phyloP scores from a whole-genome alignment of 768 basidiomycete genomes.

The Suillus hirtellus region DNA sequence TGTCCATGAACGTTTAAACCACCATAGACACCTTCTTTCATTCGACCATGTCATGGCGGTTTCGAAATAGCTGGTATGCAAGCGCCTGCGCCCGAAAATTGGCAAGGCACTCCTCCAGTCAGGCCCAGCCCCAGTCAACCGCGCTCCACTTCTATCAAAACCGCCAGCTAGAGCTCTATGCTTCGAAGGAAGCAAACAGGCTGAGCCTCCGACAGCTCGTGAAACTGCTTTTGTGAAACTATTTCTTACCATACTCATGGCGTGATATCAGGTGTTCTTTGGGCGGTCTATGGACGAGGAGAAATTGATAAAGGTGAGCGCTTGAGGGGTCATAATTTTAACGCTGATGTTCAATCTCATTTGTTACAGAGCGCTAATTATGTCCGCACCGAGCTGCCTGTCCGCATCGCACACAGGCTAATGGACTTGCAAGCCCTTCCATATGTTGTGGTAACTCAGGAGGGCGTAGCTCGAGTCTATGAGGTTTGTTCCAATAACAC shows the following conservation, averaged over 20 bases:
- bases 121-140: slow-evolving; percentile 35
- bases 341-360: background rate
- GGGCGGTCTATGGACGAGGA: slow-evolving; percentile 83
- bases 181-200: slow-evolving; percentile 67
- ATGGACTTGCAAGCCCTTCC: slow-evolving; percentile 86
- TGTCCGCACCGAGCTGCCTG: slow-evolving; percentile 85
- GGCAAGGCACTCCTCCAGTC: slow-evolving; percentile 11
- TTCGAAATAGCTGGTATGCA: slow-evolving; percentile 10
- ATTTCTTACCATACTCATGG: slow-evolving; percentile 10
- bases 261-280: slow-evolving; percentile 64
- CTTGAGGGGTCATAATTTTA: background rate
- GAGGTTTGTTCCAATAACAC: slow-evolving; percentile 52
- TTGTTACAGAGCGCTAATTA: slow-evolving; percentile 77
- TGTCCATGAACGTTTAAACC: background rate
- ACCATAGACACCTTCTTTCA: slow-evolving; percentile 6
- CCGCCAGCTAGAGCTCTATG: slow-evolving; percentile 78
- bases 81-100: slow-evolving; percentile 9
- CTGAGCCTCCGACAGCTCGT: slow-evolving; percentile 82
- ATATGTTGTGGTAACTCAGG: slow-evolving; percentile 84
- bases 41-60: slow-evolving; percentile 29
- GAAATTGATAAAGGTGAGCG: slow-evolving; percentile 67
- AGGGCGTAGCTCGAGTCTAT: slow-evolving; percentile 80
- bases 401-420: slow-evolving; percentile 84
- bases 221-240: slow-evolving; percentile 21
- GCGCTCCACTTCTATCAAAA: slow-evolving; percentile 79